Conservation (phyloP, 768 basidiomycete species). For the Panaeolus cyanescens region DNA sequence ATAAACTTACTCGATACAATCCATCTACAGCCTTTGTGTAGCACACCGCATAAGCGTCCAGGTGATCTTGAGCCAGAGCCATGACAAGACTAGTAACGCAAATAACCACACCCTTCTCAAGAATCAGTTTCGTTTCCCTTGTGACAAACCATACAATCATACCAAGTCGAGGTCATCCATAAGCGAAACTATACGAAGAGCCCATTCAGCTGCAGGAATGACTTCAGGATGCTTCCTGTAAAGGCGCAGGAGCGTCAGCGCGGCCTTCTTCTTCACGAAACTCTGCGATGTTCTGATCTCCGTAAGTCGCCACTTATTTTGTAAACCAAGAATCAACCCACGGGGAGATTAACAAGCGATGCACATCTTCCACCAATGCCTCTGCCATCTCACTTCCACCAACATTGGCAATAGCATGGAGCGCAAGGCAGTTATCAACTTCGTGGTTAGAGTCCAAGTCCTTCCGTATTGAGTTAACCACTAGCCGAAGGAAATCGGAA, state of each 20-base stretch:
- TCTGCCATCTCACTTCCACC: conserved; percentile 99
- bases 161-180: conserved; percentile 95
- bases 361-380: conserved; percentile 90
- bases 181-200: conserved; percentile 88
- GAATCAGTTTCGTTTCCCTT: background rate
- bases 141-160: conserved; percentile 16
- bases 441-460: conserved; percentile 95
- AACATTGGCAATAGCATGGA: conserved; percentile 98
- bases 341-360: conserved; percentile 94
- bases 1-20: conserved; percentile 65
- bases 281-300: conserved; percentile 81
- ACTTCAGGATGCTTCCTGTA: conserved; percentile 97
- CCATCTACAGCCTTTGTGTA: conserved; percentile 95
- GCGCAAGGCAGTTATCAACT: conserved; percentile 91
- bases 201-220: conserved; percentile 94
- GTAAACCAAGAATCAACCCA: conserved; percentile 36
- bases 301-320: background rate
- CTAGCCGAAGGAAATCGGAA: conserved; percentile 92
- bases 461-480: conserved; percentile 98
- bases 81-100: conserved; percentile 93
- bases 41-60: conserved; percentile 88
- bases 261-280: conserved; percentile 99
- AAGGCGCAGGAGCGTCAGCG: conserved; percentile 86
- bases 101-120: conserved; percentile 82
- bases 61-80: conserved; percentile 91